Evolutionary conservation across 345 rosid genomes (phyloP).

Genomic region (Gossypium herbaceum): DNA sequence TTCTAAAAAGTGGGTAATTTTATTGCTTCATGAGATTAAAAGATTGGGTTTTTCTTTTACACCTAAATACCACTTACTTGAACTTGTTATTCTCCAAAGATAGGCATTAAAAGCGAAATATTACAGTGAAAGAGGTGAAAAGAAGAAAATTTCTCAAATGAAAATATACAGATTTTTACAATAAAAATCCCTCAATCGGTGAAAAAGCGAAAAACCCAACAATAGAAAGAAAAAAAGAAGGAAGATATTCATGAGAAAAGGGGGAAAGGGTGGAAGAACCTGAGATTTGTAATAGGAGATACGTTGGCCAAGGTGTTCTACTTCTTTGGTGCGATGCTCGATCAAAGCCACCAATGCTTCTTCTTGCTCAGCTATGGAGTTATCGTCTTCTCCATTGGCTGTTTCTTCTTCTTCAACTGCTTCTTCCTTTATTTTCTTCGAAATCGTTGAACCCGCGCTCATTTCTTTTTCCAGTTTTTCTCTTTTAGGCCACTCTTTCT

Average conservation of each 20-base stretch:
- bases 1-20: neutral
- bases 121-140: neutral
- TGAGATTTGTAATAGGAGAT: constrained; percentile 64
- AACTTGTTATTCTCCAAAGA: neutral
- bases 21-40: neutral
- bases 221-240: neutral
- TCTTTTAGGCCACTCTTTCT: too few species aligned
- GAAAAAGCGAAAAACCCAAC: neutral
- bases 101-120: neutral
- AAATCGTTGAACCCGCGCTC: constrained; percentile 6
- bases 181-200: neutral
- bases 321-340: constrained; percentile 67
- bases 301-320: constrained; percentile 56
- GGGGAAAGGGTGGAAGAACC: constrained; percentile 27
- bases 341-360: constrained; percentile 66
- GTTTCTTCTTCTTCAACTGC: constrained; percentile 18
- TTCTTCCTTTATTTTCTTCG: constrained; percentile 23
- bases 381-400: constrained; percentile 20
- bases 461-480: neutral
- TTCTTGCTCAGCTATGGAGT: constrained; percentile 53
- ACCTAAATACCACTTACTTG: neutral
- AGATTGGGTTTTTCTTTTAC: neutral
- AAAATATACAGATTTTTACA: constrained; percentile 2
- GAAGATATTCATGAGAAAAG: neutral
- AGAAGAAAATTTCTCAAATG: neutral